Conservation (phyloP, 2,329 filamentous ascomycete genomes). For the Trichoderma semiorbis region DNA sequence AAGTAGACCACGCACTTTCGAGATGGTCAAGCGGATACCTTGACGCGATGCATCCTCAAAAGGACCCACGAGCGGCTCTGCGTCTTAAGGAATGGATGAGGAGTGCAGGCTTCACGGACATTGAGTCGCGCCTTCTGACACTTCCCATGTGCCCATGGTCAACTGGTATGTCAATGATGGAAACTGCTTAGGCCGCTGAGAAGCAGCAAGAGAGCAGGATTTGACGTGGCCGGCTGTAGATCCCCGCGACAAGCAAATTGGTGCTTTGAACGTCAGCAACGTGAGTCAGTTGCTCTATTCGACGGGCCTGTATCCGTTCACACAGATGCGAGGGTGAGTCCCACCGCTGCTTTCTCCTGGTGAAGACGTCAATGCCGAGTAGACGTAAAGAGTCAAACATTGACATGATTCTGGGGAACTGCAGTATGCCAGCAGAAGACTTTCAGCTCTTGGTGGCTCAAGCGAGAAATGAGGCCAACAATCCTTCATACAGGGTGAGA, state of each 20-base stretch:
- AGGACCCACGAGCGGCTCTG: slow-evolving; percentile 63
- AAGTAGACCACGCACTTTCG: slow-evolving; percentile 58
- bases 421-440: slow-evolving; percentile 55
- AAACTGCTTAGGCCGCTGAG: background rate
- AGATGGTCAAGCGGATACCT: slow-evolving; percentile 66
- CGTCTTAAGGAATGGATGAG: slow-evolving; percentile 57
- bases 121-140: slow-evolving; percentile 62
- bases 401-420: slow-evolving; percentile 5
- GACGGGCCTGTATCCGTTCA: slow-evolving; percentile 55
- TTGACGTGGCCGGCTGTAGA: slow-evolving; percentile 34
- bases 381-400: background rate
- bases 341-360: background rate
- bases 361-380: background rate
- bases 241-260: slow-evolving; percentile 50
- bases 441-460: slow-evolving; percentile 55
- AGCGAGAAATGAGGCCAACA: slow-evolving; percentile 51
- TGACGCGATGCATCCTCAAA: slow-evolving; percentile 57
- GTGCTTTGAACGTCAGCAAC: slow-evolving; percentile 51
- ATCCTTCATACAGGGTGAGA: slow-evolving; percentile 53
- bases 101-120: slow-evolving; percentile 62
- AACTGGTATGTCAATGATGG: slow-evolving; percentile 46
- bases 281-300: slow-evolving; percentile 53
- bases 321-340: slow-evolving; percentile 45
- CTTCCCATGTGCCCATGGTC: slow-evolving; percentile 70
- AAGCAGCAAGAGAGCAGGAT: too few relatives aligned